phyloP scores from a whole-genome alignment of 495 filamentous ascomycete species.

The Penicillium antarcticum region DNA sequence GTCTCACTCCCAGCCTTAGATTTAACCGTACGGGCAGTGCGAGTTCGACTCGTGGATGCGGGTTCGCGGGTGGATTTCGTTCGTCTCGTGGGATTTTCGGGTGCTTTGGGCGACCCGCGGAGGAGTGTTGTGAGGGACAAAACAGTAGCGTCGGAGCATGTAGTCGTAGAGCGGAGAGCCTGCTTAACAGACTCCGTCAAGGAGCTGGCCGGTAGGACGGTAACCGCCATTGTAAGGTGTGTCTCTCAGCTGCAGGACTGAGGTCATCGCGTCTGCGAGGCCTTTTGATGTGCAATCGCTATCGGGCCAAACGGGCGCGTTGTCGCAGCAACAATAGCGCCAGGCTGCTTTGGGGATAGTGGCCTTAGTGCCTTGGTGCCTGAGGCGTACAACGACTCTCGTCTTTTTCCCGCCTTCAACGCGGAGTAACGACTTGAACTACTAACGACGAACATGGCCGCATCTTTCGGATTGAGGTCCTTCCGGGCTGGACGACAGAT shows the following conservation, averaged over 20 bases:
- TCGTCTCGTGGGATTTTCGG: constrained; percentile 24
- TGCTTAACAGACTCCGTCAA: constrained; percentile 45
- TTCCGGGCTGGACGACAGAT: constrained; percentile 6
- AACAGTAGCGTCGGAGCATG: constrained; percentile 46
- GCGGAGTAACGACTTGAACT: background rate
- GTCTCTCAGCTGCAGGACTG: constrained; percentile 10
- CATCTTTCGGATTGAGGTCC: constrained; percentile 12
- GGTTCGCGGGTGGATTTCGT: constrained; percentile 24
- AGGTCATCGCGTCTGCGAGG: constrained; percentile 10
- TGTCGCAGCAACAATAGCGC: constrained; percentile 40
- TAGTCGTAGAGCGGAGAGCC: constrained; percentile 45
- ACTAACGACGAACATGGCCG: constrained; percentile 8
- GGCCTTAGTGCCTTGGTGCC: constrained; percentile 21
- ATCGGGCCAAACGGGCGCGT: constrained; percentile 23
- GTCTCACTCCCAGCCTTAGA: constrained; percentile 29
- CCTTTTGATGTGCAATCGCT: constrained; percentile 24
- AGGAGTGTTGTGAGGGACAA: constrained; percentile 45
- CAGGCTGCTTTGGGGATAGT: constrained; percentile 17
- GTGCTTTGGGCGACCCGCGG: constrained; percentile 24
- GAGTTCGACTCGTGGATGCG: constrained; percentile 27
- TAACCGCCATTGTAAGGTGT: constrained; percentile 37
- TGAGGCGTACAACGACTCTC: constrained; percentile 10
- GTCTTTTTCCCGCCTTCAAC: constrained; percentile 7
- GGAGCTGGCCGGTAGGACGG: constrained; percentile 32
- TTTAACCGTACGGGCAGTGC: constrained; percentile 30